Conservation (phyloP, 257 asterid species). For the Ilex asprella region DNA sequence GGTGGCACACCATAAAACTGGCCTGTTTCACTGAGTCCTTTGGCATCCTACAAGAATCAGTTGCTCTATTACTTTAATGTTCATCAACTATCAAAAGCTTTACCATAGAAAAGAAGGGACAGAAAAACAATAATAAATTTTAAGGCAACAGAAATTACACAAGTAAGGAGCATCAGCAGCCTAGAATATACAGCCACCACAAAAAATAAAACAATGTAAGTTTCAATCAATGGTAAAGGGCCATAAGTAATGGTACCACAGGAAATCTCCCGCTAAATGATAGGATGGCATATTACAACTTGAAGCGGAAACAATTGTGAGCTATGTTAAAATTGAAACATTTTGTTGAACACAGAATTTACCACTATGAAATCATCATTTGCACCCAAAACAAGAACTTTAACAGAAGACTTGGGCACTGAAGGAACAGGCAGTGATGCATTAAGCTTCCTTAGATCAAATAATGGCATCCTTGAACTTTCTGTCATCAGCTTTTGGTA, state of each 20-base stretch:
- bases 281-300: no score
- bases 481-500: conserved; percentile 85
- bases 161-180: no score
- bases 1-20: conserved; percentile 54
- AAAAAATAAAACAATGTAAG: no score
- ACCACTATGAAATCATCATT: conserved; percentile 82
- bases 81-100: background rate
- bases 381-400: conserved; percentile 75
- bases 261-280: no score
- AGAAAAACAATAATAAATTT: no score
- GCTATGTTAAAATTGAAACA: no score
- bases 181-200: no score
- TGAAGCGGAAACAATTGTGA: no score
- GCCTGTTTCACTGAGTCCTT: conserved; percentile 82
- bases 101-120: no score
- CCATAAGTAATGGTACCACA: no score
- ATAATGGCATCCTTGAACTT: conserved; percentile 85
- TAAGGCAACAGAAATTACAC: no score
- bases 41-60: conserved; percentile 45
- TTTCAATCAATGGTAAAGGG: no score
- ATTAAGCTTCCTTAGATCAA: conserved; percentile 77
- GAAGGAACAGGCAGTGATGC: conserved; percentile 80
- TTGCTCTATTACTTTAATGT: background rate
- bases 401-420: conserved; percentile 35
- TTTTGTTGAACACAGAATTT: conserved; percentile 1